Evolutionary conservation across 768 basidiomycete species (phyloP).

Genomic region (Kwoniella newhampshirensis): DNA sequence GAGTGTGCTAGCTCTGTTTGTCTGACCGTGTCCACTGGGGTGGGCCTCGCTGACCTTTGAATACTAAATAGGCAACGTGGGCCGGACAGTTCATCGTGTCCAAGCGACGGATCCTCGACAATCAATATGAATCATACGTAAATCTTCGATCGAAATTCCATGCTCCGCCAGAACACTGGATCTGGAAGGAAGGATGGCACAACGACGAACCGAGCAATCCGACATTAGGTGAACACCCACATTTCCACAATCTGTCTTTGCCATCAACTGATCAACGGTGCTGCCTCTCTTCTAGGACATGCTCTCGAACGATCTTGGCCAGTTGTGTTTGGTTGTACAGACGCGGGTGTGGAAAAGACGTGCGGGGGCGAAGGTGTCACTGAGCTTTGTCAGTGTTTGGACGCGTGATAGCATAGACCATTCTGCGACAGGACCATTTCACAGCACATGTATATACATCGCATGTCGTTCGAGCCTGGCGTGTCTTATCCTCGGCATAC

Average conservation of each 20-base stretch:
- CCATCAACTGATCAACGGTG: background rate
- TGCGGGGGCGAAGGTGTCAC: constrained; percentile 25
- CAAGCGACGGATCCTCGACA: constrained; percentile 38
- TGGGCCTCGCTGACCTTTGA: no score
- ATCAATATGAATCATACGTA: constrained; percentile 35
- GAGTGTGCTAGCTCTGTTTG: constrained; percentile 5
- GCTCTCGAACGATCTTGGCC: constrained; percentile 49
- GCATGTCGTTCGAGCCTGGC: no score
- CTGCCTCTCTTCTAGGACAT: constrained; percentile 25
- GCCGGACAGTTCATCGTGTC: constrained; percentile 51
- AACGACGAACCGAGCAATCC: constrained; percentile 37
- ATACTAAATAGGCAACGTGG: constrained; percentile 49
- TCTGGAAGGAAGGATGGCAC: constrained; percentile 46
- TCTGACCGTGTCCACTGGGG: no score
- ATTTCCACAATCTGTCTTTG: background rate
- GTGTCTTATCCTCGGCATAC: no score
- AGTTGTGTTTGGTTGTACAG: constrained; percentile 39
- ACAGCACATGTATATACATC: no score
- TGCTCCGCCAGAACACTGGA: constrained; percentile 39
- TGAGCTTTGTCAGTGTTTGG: constrained; percentile 36
- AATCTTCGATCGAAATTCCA: constrained; percentile 37
- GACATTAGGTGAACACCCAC: constrained; percentile 26
- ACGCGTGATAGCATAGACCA: no score
- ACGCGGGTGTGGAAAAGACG: constrained; percentile 22
- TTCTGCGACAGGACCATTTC: no score